phyloP scores from a whole-genome alignment of 2,329 filamentous ascomycete species.

The Aureobasidium sp. region DNA sequence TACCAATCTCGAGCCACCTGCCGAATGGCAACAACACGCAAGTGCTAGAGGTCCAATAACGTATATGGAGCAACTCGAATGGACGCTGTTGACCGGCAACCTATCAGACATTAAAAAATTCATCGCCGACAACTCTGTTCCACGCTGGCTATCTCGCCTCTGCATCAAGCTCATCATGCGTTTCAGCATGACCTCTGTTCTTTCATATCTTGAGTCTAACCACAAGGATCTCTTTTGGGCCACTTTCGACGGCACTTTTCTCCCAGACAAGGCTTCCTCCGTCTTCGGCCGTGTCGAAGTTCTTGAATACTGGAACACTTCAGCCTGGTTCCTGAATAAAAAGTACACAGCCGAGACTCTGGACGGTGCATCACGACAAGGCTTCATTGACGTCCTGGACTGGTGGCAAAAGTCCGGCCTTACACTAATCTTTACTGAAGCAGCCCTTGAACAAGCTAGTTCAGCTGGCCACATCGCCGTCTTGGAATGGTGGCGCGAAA shows the following conservation, averaged over 20 bases:
- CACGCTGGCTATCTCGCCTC: slow-evolving; percentile 67
- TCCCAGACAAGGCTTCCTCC: slow-evolving; percentile 80
- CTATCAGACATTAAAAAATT: slow-evolving; percentile 64
- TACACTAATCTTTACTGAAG: slow-evolving; percentile 74
- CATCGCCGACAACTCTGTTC: slow-evolving; percentile 58
- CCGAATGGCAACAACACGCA: slow-evolving; percentile 59
- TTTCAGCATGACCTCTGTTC: slow-evolving; percentile 71
- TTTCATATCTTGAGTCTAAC: slow-evolving; percentile 60
- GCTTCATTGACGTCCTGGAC: slow-evolving; percentile 75
- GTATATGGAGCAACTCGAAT: slow-evolving; percentile 72
- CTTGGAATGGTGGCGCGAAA: slow-evolving; percentile 83
- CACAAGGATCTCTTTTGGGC: slow-evolving; percentile 72
- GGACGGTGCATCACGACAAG: slow-evolving; percentile 77
- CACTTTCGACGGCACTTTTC: slow-evolving; percentile 70
- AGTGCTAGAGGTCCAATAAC: slow-evolving; percentile 58
- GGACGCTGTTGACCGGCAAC: slow-evolving; percentile 67
- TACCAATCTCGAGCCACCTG: slow-evolving; percentile 64
- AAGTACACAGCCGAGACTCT: slow-evolving; percentile 80
- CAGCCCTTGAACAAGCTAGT: slow-evolving; percentile 79
- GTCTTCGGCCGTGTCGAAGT: slow-evolving; percentile 79
- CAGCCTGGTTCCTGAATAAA: slow-evolving; percentile 71
- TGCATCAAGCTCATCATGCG: slow-evolving; percentile 86
- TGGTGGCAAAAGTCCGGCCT: slow-evolving; percentile 85
- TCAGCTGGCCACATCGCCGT: slow-evolving; percentile 76
- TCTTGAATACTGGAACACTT: slow-evolving; percentile 84